These are phyloP conservation scores for Hirsutella thompsonii DNA, from an alignment of 2,329 filamentous ascomycete genomes.

Conservation along the genomic window DNA sequence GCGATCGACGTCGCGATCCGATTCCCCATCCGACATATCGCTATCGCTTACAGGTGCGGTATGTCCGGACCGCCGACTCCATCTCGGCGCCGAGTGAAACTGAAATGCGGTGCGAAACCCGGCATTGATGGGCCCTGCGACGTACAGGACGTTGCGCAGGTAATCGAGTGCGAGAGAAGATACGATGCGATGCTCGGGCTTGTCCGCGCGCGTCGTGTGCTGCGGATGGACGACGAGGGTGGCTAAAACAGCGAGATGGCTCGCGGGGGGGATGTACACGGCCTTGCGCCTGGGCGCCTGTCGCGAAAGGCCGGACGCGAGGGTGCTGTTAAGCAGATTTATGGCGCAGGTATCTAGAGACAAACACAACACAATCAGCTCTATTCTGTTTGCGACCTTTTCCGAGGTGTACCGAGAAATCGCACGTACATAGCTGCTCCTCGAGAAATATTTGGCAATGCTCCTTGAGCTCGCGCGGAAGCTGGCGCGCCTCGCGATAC, in stretches of 20 bases:
- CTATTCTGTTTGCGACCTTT: neutral
- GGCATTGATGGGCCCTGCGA: conserved; percentile 58
- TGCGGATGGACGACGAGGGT: conserved; percentile 74
- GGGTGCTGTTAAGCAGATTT: conserved; percentile 49
- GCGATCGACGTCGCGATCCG: conserved; percentile 34
- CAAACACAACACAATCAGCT: neutral
- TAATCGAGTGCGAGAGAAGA: conserved; percentile 57
- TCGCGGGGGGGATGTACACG: conserved; percentile 53
- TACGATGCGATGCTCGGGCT: conserved; percentile 46
- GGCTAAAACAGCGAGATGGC: conserved; percentile 63
- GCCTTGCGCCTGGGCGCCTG: conserved; percentile 19
- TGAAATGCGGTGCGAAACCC: conserved; percentile 58
- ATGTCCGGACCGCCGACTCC: conserved; percentile 19
- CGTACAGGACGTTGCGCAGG: conserved; percentile 50
- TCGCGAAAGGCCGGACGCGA: conserved; percentile 36
- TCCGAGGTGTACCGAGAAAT: conserved; percentile 1
- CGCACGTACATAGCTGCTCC: conserved; percentile 51
- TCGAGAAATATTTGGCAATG: conserved; percentile 64
- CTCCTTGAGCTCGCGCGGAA: conserved; percentile 51
- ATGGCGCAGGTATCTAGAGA: conserved; percentile 33
- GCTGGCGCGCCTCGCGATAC: conserved; percentile 40
- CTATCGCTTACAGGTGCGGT: conserved; percentile 28
- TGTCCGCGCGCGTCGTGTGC: conserved; percentile 60
- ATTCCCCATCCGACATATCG: conserved; percentile 25
- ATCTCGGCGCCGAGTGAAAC: conserved; percentile 33